Evolutionary conservation across 495 filamentous ascomycete genomes (phyloP).

Genomic region (Cercophora samala): DNA sequence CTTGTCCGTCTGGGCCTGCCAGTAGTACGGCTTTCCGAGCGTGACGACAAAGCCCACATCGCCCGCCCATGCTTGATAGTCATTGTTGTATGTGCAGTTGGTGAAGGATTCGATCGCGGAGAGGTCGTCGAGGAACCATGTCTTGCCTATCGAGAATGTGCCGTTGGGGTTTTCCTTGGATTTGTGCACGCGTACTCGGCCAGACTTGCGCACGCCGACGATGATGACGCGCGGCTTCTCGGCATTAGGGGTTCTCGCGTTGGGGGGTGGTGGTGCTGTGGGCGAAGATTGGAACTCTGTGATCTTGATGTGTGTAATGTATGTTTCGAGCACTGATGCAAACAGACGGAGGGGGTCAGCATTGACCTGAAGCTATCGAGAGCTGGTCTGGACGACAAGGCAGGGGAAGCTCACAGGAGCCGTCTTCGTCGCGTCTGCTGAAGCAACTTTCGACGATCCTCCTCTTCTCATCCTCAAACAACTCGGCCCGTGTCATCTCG

Average conservation of each 20-base stretch:
- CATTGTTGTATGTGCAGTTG: constrained; percentile 57
- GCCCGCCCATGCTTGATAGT: constrained; percentile 72
- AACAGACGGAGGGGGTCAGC: background rate
- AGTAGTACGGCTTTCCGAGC: constrained; percentile 92
- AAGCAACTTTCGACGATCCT: constrained; percentile 92
- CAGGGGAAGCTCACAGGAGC: constrained; percentile 58
- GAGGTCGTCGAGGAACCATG: constrained; percentile 91
- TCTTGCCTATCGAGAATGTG: constrained; percentile 95
- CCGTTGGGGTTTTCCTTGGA: constrained; percentile 91
- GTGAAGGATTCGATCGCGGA: constrained; percentile 73
- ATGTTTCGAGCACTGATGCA: constrained; percentile 75
- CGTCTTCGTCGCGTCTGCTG: constrained; percentile 78
- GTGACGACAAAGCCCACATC: constrained; percentile 83
- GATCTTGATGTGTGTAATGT: constrained; percentile 94
- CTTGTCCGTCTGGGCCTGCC: constrained; percentile 85
- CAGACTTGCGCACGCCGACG: constrained; percentile 85
- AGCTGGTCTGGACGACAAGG: background rate
- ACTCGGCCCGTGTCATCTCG: constrained; percentile 69
- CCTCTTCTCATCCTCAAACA: constrained; percentile 93
- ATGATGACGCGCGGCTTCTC: constrained; percentile 91
- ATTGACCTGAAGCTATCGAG: background rate
- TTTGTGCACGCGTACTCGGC: constrained; percentile 92
- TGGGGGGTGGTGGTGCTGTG: constrained; percentile 78
- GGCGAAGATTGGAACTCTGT: constrained; percentile 80
- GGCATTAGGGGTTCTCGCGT: constrained; percentile 57